These are phyloP conservation scores for Trifolium fragiferum DNA, from an alignment of 306 rosid species.

Conservation along the genomic window DNA sequence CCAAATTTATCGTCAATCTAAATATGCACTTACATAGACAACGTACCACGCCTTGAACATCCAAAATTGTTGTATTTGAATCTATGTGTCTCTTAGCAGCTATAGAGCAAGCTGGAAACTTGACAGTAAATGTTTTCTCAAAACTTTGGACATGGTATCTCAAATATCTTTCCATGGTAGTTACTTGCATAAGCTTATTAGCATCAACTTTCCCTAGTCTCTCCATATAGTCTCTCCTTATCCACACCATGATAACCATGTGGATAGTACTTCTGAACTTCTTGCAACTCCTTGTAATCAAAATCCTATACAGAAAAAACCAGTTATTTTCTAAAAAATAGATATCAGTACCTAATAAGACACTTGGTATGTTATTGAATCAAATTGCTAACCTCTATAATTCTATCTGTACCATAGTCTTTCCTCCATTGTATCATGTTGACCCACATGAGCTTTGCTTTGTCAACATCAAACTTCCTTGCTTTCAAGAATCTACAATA, in stretches of 20 bases:
- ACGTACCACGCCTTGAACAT: constrained; percentile 89
- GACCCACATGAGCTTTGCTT: constrained; percentile 87
- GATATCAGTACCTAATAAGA: background rate
- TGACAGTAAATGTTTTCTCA: constrained; percentile 73
- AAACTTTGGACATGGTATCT: constrained; percentile 86
- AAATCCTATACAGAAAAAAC: constrained; percentile 61
- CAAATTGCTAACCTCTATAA: constrained; percentile 64
- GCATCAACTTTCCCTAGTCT: constrained; percentile 87
- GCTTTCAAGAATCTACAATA: constrained; percentile 81
- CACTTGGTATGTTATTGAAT: background rate
- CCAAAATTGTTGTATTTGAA: constrained; percentile 84
- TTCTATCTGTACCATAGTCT: constrained; percentile 74
- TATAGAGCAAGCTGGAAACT: constrained; percentile 88
- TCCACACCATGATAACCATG: constrained; percentile 93
- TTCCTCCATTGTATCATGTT: constrained; percentile 94
- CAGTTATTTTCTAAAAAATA: constrained; percentile 10
- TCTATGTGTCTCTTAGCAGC: constrained; percentile 86
- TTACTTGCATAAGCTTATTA: constrained; percentile 74
- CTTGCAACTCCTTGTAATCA: constrained; percentile 68
- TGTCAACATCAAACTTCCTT: constrained; percentile 84
- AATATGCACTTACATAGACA: background rate
- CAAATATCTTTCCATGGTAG: constrained; percentile 72
- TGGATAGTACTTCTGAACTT: constrained; percentile 78
- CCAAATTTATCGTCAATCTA: background rate
- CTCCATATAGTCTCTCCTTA: constrained; percentile 82